Conservation (phyloP, 192 early-diverging fungal species). For the Linnemannia exigua region DNA sequence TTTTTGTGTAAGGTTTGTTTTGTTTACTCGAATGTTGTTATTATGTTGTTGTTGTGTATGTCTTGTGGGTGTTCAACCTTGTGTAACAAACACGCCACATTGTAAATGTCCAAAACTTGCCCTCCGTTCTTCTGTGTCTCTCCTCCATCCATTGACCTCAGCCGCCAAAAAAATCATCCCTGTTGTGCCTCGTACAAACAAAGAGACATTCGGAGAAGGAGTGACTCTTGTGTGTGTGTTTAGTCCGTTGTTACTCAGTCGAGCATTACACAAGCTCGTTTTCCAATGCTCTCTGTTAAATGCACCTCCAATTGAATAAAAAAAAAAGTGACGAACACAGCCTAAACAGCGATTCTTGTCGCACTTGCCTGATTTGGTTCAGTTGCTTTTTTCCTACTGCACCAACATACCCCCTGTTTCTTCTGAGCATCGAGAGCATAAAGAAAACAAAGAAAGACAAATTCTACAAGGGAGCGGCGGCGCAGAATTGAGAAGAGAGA, state of each 20-base stretch:
- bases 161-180: neutral
- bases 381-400: neutral
- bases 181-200: neutral
- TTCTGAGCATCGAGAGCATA: neutral
- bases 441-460: neutral
- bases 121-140: neutral
- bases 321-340: neutral
- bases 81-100: slow-evolving; percentile 2
- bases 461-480: neutral
- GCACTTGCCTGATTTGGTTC: slow-evolving; percentile 1
- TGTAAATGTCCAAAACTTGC: neutral
- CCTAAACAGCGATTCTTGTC: neutral
- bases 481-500: neutral
- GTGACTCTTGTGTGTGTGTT: neutral
- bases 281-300: neutral
- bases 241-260: neutral
- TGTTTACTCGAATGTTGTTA: neutral
- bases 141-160: neutral
- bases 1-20: neutral
- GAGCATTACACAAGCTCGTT: neutral
- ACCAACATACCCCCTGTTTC: neutral
- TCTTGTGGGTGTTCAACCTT: slow-evolving; percentile 3
- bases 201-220: neutral
- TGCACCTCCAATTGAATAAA: neutral
- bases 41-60: neutral